Evolutionary conservation across 2,329 filamentous ascomycete species (phyloP).

Genomic region (Aspergillus melleus): DNA sequence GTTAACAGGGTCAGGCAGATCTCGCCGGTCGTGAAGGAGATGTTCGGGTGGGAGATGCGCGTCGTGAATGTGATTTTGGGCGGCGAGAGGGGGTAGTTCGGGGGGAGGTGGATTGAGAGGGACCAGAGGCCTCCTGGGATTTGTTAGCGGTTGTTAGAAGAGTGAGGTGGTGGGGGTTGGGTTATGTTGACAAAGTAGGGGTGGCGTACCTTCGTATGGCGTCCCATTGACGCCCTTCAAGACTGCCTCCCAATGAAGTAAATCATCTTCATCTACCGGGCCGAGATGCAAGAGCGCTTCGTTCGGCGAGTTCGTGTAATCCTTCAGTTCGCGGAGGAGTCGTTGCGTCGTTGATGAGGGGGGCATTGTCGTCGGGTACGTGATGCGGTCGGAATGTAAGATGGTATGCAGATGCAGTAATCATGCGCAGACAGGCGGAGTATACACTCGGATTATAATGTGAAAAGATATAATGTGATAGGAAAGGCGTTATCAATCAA

Average conservation of each 20-base stretch:
- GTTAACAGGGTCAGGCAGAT: slow-evolving; percentile 89
- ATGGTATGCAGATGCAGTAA: neutral
- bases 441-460: too few relatives aligned
- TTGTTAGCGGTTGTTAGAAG: neutral
- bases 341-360: slow-evolving; percentile 53
- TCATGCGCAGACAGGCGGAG: too few relatives aligned
- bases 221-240: slow-evolving; percentile 60
- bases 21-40: slow-evolving; percentile 72
- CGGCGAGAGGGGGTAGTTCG: slow-evolving; percentile 74
- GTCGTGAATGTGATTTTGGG: slow-evolving; percentile 82
- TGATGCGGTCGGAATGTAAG: neutral
- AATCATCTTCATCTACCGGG: slow-evolving; percentile 56
- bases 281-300: slow-evolving; percentile 58
- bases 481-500: too few relatives aligned
- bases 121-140: slow-evolving; percentile 73
- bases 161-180: slow-evolving; percentile 1
- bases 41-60: slow-evolving; percentile 81
- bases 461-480: too few relatives aligned
- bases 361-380: slow-evolving; percentile 21
- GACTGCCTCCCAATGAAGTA: slow-evolving; percentile 62
- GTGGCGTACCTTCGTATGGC: slow-evolving; percentile 57
- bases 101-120: slow-evolving; percentile 72
- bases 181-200: too few relatives aligned
- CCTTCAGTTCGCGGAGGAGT: slow-evolving; percentile 61
- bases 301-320: slow-evolving; percentile 57